These are phyloP conservation scores for Zasmidium citrigriseum DNA, from an alignment of 2,329 filamentous ascomycete genomes.

Conservation along the genomic window DNA sequence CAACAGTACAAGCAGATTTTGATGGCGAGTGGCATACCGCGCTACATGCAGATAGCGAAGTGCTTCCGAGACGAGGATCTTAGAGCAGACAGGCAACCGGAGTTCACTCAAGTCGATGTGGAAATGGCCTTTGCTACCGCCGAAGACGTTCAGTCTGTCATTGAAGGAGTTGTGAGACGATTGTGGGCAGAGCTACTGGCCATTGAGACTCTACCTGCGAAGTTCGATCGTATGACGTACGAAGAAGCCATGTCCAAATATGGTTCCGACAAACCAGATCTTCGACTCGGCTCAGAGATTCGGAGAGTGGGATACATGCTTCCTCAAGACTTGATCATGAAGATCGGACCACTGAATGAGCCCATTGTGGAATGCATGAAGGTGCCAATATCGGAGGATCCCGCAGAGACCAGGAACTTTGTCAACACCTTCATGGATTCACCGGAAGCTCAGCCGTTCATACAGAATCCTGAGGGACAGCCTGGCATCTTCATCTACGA, in stretches of 20 bases:
- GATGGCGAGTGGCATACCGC: conserved; percentile 82
- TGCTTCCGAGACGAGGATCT: conserved; percentile 96
- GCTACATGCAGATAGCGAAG: conserved; percentile 89
- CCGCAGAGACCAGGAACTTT: conserved; percentile 60
- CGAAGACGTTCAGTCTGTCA: conserved; percentile 65
- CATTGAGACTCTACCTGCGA: conserved; percentile 42
- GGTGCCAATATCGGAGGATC: conserved; percentile 58
- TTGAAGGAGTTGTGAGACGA: conserved; percentile 56
- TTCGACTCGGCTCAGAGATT: conserved; percentile 71
- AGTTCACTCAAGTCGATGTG: conserved; percentile 94
- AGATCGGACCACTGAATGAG: conserved; percentile 68
- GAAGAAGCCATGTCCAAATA: conserved; percentile 75
- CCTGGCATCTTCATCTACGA: conserved; percentile 80
- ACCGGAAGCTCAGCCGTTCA: conserved; percentile 58
- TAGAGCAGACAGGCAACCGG: conserved; percentile 87
- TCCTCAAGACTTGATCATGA: conserved; percentile 66
- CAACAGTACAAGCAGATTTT: conserved; percentile 99
- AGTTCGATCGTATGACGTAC: conserved; percentile 68
- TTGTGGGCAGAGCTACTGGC: conserved; percentile 57
- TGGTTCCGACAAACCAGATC: conserved; percentile 90
- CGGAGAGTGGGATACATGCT: conserved; percentile 64
- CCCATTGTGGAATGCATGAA: conserved; percentile 77
- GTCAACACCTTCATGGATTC: conserved; percentile 71
- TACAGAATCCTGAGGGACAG: conserved; percentile 71
- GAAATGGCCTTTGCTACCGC: conserved; percentile 86